Base-by-base conservation (phyloP, 176 grass and related monocot species). In the Oropetium thomaeum region DNA sequence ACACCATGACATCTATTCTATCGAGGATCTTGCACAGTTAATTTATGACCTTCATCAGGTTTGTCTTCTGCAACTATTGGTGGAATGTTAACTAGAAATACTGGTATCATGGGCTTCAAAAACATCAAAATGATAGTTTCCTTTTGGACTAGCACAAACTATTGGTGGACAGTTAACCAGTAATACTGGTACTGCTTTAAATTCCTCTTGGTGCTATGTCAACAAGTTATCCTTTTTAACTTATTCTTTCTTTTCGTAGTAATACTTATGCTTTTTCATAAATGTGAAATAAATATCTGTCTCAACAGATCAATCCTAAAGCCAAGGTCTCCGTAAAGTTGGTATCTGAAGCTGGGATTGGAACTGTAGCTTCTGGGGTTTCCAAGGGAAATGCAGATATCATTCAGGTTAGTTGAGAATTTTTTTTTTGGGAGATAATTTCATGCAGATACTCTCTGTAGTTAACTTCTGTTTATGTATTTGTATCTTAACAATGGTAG, bases 11-110 rank as follows among this genome's bases (percentile, higher is more conserved):
- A 99, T 99, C 67, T 99, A 99, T 88, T 99, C 96, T 26, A 99
- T 99, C 1, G 96, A 99, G 80, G 96, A 99, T 99, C 96, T 99
- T 49, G 96, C 96, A 4, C 96, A 99, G 82, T 86, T 99, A 73
- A 99, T 99, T 90, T 99, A 83, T 80, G 96, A 99, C 58, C 96
- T 99, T 45, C 96, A 99, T 92, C 96, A 99, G 96, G 96, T 99
- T 79, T 86, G 69, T 81, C 39, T 86, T 88, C 52, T 79, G 13
- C 20, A 55, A 62, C 15, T 78, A 67, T 76, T 72, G 61, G 1
- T 82, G 22, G 31, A 73, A 35, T 60, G n/a, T 8, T 47, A 72
- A 34, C 67, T 65, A 71, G 65, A 40, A 76, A 30, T 76, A 27
- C 54, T 66, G 5, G 25, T 70, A 62, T n/a, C n/a, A n/a, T n/a